Base-by-base conservation (phyloP, 2,329 filamentous ascomycete genomes). In the Botrytis aclada region DNA sequence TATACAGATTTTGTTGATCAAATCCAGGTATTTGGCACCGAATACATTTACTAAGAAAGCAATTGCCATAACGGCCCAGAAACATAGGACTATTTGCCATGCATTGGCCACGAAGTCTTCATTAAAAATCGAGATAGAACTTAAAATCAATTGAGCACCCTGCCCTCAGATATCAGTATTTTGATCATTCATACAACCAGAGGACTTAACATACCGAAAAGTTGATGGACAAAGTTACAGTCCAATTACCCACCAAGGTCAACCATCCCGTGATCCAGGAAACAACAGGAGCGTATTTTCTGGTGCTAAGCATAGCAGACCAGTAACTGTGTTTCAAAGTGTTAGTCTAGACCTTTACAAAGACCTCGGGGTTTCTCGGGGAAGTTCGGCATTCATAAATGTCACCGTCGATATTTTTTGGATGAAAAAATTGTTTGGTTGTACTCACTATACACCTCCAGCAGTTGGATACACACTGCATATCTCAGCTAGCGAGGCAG, bases 171-270 rank as follows among this genome's bases (percentile, higher is more conserved):
- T 34, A 39, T 72, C 20, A 69, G 62, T 14, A 60, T 60, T 25
- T 51, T 25, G 25, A 37, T 32, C 9, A 22, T 56, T n/a, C 65
- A 37, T 29, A 45, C 25, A 47, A 22, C 20, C 6, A 32, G 29
- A 25, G 51, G 25, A 56, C 14, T 71, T 32, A 41, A 72, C 37
- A 56, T 71, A 69, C 66, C 22, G 69, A 71, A 60, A 74, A 71
- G 56, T 67, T 71, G 45, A 93, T 93, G 56, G 85, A 87, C 29
- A 89, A 81, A 0, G 84, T 85, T 29, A 86, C 84, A 39, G 90
- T 93, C 90, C 90, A 93, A 80, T 93, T 93, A 0, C 91, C 91
- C 3, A 93, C 90, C 0, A 93, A 84, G 0, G 90, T 92, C 71
- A 92, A 80, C 90, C 91, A 93, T 22, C 91, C 91, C 8, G 90